A percentile compares a stretch with the other conserved stretches of the same genome.
Evolutionary conservation across 495 filamentous ascomycete species (phyloP).

Genomic region (Delitschia confertaspora): DNA sequence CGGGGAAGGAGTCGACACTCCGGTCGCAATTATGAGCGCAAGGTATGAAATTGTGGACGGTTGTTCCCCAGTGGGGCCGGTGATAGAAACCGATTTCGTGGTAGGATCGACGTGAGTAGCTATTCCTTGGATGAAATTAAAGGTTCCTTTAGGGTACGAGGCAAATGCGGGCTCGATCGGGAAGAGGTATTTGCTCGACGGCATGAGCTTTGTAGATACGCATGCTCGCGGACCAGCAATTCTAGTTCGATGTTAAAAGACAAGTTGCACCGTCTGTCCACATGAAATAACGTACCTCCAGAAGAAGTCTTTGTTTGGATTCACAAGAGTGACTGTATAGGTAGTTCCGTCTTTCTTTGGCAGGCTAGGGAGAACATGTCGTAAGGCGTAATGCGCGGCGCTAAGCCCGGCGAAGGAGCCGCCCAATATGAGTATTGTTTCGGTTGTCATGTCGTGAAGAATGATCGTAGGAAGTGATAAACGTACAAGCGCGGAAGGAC

Average conservation of each 20-base stretch:
- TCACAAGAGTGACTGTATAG: conserved; percentile 45
- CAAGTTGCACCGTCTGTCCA: no score
- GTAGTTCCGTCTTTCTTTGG: conserved; percentile 32
- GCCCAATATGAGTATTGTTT: conserved; percentile 53
- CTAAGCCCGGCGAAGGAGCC: conserved; percentile 51
- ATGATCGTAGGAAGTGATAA: conserved; percentile 6
- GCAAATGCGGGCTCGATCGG: conserved; percentile 46
- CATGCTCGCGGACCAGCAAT: conserved; percentile 42
- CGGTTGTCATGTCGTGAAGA: conserved; percentile 13
- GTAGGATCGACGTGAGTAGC: conserved; percentile 43
- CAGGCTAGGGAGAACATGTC: conserved; percentile 38
- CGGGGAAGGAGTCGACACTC: conserved; percentile 13
- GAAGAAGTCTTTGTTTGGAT: conserved; percentile 46
- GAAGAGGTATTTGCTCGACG: conserved; percentile 38
- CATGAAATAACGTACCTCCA: no score
- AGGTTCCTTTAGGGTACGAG: conserved; percentile 39
- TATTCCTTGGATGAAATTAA: conserved; percentile 49
- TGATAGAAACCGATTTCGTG: conserved; percentile 24
- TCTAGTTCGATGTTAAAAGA: no score
- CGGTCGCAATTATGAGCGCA: conserved; percentile 27
- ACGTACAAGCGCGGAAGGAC: neutral
- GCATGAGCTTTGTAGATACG: conserved; percentile 38
- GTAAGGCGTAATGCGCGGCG: conserved; percentile 51
- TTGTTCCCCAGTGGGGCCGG: conserved; percentile 7
- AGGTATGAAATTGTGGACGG: conserved; percentile 12